Evolutionary conservation across 2,329 filamentous ascomycete genomes (phyloP).

Genomic region (Lachnellula cervina): DNA sequence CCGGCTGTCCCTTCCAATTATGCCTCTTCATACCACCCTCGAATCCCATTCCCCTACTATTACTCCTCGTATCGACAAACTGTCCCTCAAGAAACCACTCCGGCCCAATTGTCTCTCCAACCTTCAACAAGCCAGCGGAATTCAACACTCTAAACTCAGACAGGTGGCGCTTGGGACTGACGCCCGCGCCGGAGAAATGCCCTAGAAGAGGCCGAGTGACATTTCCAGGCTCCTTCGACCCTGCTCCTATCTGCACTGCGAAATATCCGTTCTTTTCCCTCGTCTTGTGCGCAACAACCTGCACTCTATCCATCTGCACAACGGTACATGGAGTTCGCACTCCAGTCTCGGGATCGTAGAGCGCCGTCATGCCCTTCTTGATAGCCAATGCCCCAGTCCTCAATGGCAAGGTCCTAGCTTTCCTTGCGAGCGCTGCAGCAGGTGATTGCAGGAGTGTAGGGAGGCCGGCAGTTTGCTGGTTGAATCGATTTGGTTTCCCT

Average conservation of each 20-base stretch:
- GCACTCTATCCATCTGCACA: conserved; percentile 85
- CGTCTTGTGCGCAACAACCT: conserved; percentile 86
- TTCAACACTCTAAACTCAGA: conserved; percentile 82
- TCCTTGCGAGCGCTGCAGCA: conserved; percentile 55
- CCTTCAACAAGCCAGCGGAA: conserved; percentile 64
- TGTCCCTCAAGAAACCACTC: conserved; percentile 89
- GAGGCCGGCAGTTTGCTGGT: conserved; percentile 52
- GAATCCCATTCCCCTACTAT: conserved; percentile 85
- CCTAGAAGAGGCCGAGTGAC: conserved; percentile 79
- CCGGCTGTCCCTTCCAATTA: conserved; percentile 82
- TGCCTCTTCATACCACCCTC: conserved; percentile 97
- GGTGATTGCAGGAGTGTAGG: conserved; percentile 53
- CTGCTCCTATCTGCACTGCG: conserved; percentile 84
- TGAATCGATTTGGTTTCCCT: conserved; percentile 50
- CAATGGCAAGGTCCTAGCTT: conserved; percentile 53
- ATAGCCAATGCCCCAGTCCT: conserved; percentile 78
- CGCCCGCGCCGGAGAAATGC: conserved; percentile 76
- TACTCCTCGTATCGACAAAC: conserved; percentile 78
- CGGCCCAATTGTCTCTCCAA: conserved; percentile 74
- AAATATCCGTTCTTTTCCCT: conserved; percentile 79
- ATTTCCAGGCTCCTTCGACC: conserved; percentile 68
- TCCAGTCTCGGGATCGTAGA: conserved; percentile 74
- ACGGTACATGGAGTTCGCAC: conserved; percentile 82
- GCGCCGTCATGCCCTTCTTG: conserved; percentile 94
- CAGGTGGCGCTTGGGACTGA: conserved; percentile 79